phyloP scores from a whole-genome alignment of 2,329 filamentous ascomycete species.

The Volutella citrinella region DNA sequence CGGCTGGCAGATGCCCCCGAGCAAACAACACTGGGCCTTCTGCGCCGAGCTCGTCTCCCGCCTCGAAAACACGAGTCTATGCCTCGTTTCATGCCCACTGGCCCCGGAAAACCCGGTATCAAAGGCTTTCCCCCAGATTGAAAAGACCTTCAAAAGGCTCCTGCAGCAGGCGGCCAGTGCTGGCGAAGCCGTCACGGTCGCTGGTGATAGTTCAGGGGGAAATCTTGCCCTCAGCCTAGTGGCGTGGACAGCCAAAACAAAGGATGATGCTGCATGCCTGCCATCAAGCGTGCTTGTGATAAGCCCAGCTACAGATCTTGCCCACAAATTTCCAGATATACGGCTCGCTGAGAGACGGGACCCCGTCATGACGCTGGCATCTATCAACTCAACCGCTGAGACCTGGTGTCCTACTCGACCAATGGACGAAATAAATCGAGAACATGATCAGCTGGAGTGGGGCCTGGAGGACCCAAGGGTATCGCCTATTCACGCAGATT shows the following conservation, averaged over 20 bases:
- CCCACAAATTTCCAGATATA: conserved; percentile 20
- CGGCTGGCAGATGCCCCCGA: conserved; percentile 51
- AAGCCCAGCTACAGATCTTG: conserved; percentile 41
- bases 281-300: conserved; percentile 37
- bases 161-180: conserved; percentile 35
- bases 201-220: conserved; percentile 54
- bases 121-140: conserved; percentile 43
- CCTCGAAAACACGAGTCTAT: conserved; percentile 39
- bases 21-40: conserved; percentile 50
- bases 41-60: conserved; percentile 41
- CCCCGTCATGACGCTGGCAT: conserved; percentile 18
- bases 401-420: conserved; percentile 20
- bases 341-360: conserved; percentile 15
- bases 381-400: conserved; percentile 21
- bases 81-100: conserved; percentile 50
- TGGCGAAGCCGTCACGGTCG: conserved; percentile 43
- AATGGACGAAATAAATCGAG: background rate
- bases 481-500: conserved; percentile 45
- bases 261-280: conserved; percentile 20
- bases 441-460: conserved; percentile 11
- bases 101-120: conserved; percentile 51
- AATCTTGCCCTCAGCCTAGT: conserved; percentile 44
- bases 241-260: conserved; percentile 28
- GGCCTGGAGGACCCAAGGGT: conserved; percentile 39
- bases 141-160: conserved; percentile 40